Percentiles rank a stretch among this genome's conserved stretches.
Evolutionary conservation across 768 basidiomycete species (phyloP).

Genomic region (Tylopilus sp.): DNA sequence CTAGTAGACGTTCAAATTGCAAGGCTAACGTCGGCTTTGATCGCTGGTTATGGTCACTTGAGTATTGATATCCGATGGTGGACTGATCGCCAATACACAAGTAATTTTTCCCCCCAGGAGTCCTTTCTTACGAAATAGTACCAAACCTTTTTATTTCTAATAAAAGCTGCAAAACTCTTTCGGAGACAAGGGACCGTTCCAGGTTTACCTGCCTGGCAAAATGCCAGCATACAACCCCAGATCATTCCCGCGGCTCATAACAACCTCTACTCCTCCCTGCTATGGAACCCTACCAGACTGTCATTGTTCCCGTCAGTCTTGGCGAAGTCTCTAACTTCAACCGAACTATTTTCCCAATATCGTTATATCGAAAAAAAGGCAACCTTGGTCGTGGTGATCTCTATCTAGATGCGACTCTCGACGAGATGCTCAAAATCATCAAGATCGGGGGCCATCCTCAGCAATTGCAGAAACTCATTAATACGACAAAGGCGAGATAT

Average conservation of each 20-base stretch:
- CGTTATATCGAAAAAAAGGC: not conserved
- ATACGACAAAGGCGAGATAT: not conserved
- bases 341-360: constrained; percentile 4
- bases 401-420: constrained; percentile 6
- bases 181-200: not conserved
- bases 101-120: not conserved
- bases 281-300: not conserved
- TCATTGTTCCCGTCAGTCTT: constrained; percentile 5
- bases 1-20: not conserved
- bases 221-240: not conserved
- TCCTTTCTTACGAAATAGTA: not conserved
- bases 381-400: not conserved
- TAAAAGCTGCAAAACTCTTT: not conserved
- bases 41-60: too few relatives aligned
- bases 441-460: not conserved
- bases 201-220: not conserved
- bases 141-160: not conserved
- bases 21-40: not conserved
- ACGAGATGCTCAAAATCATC: not conserved
- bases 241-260: not conserved
- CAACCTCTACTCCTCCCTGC: not conserved
- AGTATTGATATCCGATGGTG: not conserved
- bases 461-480: not conserved
- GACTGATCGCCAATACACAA: not conserved
- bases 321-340: constrained; percentile 3